A percentile compares a stretch with the other conserved stretches of the same genome.
These are phyloP conservation scores for Solanum pinnatisectum DNA, from an alignment of 257 asterid species.

Conservation along the genomic window DNA sequence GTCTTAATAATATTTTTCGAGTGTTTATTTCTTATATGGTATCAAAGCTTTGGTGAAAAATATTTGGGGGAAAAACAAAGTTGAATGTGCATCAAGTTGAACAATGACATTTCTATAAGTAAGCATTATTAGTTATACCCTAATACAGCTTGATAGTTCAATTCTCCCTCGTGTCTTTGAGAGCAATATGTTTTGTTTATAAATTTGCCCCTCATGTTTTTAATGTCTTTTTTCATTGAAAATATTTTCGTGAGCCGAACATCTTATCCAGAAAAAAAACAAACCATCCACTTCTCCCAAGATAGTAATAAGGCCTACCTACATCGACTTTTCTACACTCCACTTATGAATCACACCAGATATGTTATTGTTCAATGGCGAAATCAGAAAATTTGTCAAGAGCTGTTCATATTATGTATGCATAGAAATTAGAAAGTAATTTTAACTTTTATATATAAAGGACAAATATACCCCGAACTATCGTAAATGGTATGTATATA, in stretches of 20 bases:
- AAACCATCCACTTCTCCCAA: neutral
- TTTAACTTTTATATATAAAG: neutral
- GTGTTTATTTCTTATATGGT: neutral
- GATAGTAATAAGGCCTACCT: neutral
- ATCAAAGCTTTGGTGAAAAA: neutral
- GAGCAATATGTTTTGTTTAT: neutral
- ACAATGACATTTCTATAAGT: neutral
- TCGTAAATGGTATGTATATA: too few species aligned
- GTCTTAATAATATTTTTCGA: neutral
- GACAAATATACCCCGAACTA: too few species aligned
- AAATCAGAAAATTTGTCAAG: too few species aligned
- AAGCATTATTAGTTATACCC: neutral
- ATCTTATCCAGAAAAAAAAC: too few species aligned
- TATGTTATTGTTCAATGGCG: neutral
- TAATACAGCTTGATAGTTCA: neutral
- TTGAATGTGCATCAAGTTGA: too few species aligned
- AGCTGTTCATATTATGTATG: too few species aligned
- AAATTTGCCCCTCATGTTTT: neutral
- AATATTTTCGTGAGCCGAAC: neutral
- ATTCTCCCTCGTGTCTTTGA: neutral
- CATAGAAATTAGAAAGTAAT: neutral
- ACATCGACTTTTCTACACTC: fast-evolving
- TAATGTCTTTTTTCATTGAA: neutral
- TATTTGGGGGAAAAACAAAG: too few species aligned
- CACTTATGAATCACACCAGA: neutral